phyloP scores from a whole-genome alignment of 2,329 filamentous ascomycete genomes.

The Stromatinia cepivora region DNA sequence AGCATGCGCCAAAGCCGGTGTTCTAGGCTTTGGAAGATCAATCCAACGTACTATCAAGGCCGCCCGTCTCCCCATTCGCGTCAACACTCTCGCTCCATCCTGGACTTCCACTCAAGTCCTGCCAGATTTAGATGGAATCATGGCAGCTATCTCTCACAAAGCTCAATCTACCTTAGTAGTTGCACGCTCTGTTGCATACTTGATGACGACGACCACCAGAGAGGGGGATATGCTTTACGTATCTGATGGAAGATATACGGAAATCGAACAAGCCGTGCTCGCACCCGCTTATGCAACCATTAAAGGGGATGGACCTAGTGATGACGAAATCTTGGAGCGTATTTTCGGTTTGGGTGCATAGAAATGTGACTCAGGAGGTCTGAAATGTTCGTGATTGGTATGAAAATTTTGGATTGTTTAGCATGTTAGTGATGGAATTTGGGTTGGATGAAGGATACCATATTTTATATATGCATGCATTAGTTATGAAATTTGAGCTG shows the following conservation, averaged over 20 bases:
- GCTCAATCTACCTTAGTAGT: conserved; percentile 50
- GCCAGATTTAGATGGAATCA: conserved; percentile 42
- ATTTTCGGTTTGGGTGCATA: conserved; percentile 24
- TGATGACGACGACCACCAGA: conserved; percentile 51
- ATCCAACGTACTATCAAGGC: conserved; percentile 44
- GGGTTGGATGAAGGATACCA: neutral
- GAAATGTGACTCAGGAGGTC: neutral
- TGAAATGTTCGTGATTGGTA: neutral
- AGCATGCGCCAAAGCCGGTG: conserved; percentile 56
- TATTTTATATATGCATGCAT: conserved; percentile 4
- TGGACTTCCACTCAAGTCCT: conserved; percentile 56
- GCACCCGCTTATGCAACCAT: conserved; percentile 42
- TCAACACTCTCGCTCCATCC: conserved; percentile 56
- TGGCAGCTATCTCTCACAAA: conserved; percentile 45
- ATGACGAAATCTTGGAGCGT: conserved; percentile 43
- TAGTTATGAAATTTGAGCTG: neutral
- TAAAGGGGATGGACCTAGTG: conserved; percentile 39
- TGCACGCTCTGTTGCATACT: conserved; percentile 49
- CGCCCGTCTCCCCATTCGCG: conserved; percentile 44
- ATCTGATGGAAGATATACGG: conserved; percentile 49
- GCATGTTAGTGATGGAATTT: neutral
- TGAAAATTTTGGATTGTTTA: neutral
- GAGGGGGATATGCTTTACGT: conserved; percentile 56
- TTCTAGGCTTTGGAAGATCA: conserved; percentile 54
- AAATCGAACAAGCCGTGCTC: conserved; percentile 52